Evolutionary conservation across 352 stramenopile species (phyloP), one percentile per base, ranked within the genome.

Genomic region (Phytophthora cryptogea): DNA sequence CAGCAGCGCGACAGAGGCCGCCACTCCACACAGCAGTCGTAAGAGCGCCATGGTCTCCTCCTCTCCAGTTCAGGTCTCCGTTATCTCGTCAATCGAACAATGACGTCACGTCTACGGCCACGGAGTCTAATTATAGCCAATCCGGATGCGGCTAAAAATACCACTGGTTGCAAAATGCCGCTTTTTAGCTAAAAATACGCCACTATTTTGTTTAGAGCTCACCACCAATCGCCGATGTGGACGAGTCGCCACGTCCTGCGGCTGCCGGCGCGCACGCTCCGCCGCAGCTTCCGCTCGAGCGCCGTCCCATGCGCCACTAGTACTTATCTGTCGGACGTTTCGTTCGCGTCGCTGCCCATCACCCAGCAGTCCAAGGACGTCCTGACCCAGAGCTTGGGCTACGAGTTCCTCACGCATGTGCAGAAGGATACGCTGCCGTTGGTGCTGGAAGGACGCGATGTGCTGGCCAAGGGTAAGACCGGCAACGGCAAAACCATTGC

Each of bases 391-490:
- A 80, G 83, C 17, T 82, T 97, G 59, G 70, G 84, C 44, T 96
- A 96, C 54, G 74, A 94, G 58, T 77, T 73, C 39, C 89, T 97
- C 70, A 98, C 94, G 16, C 67, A 90, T 51, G 83, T 98, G 46
- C 95, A 98, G 67, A 82, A 83, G 26, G 74, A 90, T 37, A 92
- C 92, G 44, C 88, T 97, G 58, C 62, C 81, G n/a, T 43, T 75
- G 28, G 76, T 87, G 33, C 62, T 89, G 16, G 49, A 74, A 23
- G 94, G 95, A 40, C 77, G 81, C 40, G 94, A 98, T 72, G 74
- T 98, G 49, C 73, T 99, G 35, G 93, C 82, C 41, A 97, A 97
- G 66, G 61, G 88, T 39, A 96, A 94, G 65, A 97, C 90, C 0
- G 92, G 91, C 13, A 90, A 82, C 46, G 89, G 91, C 41, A 97